Conservation (phyloP, 1,139 yeast species). For the Saccharomyces hybrid region DNA sequence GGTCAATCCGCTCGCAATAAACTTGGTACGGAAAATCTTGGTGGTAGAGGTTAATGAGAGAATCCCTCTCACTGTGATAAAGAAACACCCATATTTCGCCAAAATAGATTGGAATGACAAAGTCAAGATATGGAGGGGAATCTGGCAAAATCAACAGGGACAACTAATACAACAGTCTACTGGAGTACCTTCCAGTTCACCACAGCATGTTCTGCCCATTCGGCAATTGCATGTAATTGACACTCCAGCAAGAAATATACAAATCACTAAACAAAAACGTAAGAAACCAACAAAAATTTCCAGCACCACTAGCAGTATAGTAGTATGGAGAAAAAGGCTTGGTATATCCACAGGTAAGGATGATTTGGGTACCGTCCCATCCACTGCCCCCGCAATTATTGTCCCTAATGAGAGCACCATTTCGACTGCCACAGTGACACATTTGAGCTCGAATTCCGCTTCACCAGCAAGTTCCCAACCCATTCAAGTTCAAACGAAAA, state of each 20-base stretch:
- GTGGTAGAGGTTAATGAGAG: slow-evolving; percentile 59
- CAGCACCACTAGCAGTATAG: slow-evolving; percentile 30
- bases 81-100: slow-evolving; percentile 68
- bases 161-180: neutral
- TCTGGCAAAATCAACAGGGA: slow-evolving; percentile 19
- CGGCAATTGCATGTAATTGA: slow-evolving; percentile 25
- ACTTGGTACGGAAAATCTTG: slow-evolving; percentile 49
- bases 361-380: neutral
- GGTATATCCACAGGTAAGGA: slow-evolving; percentile 19
- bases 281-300: slow-evolving; percentile 27
- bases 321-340: slow-evolving; percentile 31
- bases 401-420: neutral
- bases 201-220: slow-evolving; percentile 6
- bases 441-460: neutral
- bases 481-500: neutral
- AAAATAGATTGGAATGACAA: slow-evolving; percentile 58
- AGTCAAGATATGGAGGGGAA: slow-evolving; percentile 56
- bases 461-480: neutral
- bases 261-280: slow-evolving; percentile 25
- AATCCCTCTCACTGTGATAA: slow-evolving; percentile 55
- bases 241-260: slow-evolving; percentile 23
- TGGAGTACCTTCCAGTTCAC: neutral
- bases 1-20: slow-evolving; percentile 42
- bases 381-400: neutral
- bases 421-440: neutral